Evolutionary conservation across 2,329 filamentous ascomycete genomes (phyloP), one percentile per base, ranked within the genome.

Genomic region (Hansfordia pulvinata): DNA sequence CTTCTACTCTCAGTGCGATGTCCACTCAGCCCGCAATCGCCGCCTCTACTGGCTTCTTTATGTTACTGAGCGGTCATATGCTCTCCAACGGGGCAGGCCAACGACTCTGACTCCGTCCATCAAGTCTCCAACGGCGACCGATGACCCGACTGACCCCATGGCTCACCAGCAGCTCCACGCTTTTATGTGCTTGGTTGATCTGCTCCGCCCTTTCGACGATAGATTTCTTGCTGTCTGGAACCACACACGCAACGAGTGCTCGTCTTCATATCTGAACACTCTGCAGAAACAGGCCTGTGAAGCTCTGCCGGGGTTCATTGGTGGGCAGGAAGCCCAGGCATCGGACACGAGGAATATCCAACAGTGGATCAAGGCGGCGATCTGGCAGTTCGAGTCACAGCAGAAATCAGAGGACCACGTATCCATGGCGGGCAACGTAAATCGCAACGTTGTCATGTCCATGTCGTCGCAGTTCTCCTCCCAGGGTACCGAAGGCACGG

Each of bases 41-140:
- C 65, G 77, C 17, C 55, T 84, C 0, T 85, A 75, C 43, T 85
- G 79, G 78, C 58, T 84, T 8, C 55, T 84, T 7, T 76, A 78
- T 41, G 62, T 78, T 1, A 72, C 72, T 7, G 79, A 85, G 53
- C 69, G 77, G 72, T 76, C 50, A 41, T 84, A 84, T 45, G 76
- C 76, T 26, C 57, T 86, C 17, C 73, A 80, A 46, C 69, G 76
- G 42, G 67, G 70, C 36, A 69, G 75, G 23, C 79, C 78, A 10
- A 52, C 84, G 25, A 77, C 77, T 20, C 60, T 86, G 6, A 74
- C 77, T 45, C 65, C 76, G 22, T 74, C 72, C 4, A 72, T 83
- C 37, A 71, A 66, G 29, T 63, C 69, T n/a, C 75, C 77, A 4
- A 64, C 69, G 1, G 52, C 72, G 20, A 58, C 59, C 20, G 71